Evolutionary conservation across 805 yeast genomes (phyloP).

Genomic region (Teunomyces barrocoloradensis): DNA sequence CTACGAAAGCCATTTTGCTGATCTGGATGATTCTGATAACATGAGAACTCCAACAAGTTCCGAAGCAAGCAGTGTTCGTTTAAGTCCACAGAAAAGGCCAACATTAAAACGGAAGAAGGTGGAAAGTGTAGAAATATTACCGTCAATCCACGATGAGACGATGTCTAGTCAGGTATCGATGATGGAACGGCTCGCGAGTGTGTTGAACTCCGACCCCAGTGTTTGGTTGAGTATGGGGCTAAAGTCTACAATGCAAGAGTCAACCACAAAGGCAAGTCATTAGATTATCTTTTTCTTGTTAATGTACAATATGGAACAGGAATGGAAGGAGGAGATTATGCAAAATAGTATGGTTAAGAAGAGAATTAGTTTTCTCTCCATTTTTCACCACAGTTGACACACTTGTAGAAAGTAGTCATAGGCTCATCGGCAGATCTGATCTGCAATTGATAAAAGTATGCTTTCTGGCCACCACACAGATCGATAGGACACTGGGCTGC

Average conservation of each 20-base stretch:
- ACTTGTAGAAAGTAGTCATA: constrained; percentile 96
- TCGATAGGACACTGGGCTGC: constrained; percentile 89
- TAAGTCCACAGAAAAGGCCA: constrained; percentile 4
- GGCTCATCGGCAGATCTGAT: constrained; percentile 99
- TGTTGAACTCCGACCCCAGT: constrained; percentile 8
- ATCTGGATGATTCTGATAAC: neutral
- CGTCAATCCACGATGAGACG: neutral
- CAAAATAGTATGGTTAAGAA: neutral
- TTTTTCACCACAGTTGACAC: constrained; percentile 88
- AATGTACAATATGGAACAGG: constrained; percentile 3
- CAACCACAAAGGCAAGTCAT: constrained; percentile 1
- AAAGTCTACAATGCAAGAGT: constrained; percentile 4
- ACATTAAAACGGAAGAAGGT: neutral
- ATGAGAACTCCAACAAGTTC: neutral
- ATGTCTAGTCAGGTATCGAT: neutral
- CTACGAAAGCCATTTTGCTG: neutral
- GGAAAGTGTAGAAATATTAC: neutral
- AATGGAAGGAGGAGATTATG: neutral
- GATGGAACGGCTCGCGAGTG: neutral
- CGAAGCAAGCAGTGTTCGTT: neutral
- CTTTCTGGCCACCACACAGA: constrained; percentile 81
- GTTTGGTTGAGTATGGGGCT: constrained; percentile 12
- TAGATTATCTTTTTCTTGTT: neutral
- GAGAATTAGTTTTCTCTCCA: constrained; percentile 84
- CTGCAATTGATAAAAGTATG: constrained; percentile 95